Evolutionary conservation across 1,284 basidiomycete species (phyloP).

Genomic region (Anthracocystis walkeri): DNA sequence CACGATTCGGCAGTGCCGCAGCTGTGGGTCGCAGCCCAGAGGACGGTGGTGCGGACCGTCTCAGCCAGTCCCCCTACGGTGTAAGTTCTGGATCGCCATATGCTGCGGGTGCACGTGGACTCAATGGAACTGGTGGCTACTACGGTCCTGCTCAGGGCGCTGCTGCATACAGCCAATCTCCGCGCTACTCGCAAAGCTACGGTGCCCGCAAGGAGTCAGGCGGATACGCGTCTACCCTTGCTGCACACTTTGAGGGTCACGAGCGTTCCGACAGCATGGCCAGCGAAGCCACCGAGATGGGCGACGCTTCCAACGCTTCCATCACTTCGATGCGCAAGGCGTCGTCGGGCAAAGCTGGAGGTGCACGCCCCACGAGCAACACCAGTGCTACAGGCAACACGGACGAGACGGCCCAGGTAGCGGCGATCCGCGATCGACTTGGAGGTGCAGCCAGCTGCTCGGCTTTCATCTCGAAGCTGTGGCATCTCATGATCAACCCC

Average conservation of each 20-base stretch:
- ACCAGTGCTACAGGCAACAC: conserved; percentile 41
- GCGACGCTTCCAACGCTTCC: conserved; percentile 21
- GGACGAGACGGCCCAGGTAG: conserved; percentile 65
- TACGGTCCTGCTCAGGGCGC: conserved; percentile 37
- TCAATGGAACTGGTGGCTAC: conserved; percentile 38
- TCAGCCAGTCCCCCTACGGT: conserved; percentile 44
- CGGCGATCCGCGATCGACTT: conserved; percentile 66
- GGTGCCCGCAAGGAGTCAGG: conserved; percentile 39
- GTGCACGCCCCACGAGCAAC: conserved; percentile 42
- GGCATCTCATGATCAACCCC: conserved; percentile 69
- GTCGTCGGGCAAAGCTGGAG: conserved; percentile 16
- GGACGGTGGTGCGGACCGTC: conserved; percentile 24
- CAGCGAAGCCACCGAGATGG: conserved; percentile 47
- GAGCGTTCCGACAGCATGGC: conserved; percentile 56
- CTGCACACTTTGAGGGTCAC: conserved; percentile 50
- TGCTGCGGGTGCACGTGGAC: conserved; percentile 28
- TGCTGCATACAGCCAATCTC: conserved; percentile 46
- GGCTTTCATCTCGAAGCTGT: conserved; percentile 68
- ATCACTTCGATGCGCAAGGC: conserved; percentile 26
- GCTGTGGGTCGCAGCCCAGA: conserved; percentile 23
- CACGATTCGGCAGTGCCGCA: conserved; percentile 35
- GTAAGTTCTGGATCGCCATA: conserved; percentile 40
- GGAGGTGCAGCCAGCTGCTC: conserved; percentile 68
- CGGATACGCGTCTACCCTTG: conserved; percentile 37
- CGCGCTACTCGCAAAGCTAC: conserved; percentile 43